phyloP scores from a whole-genome alignment of 2,329 filamentous ascomycete genomes.

The Acephala macrosclerotiorum region DNA sequence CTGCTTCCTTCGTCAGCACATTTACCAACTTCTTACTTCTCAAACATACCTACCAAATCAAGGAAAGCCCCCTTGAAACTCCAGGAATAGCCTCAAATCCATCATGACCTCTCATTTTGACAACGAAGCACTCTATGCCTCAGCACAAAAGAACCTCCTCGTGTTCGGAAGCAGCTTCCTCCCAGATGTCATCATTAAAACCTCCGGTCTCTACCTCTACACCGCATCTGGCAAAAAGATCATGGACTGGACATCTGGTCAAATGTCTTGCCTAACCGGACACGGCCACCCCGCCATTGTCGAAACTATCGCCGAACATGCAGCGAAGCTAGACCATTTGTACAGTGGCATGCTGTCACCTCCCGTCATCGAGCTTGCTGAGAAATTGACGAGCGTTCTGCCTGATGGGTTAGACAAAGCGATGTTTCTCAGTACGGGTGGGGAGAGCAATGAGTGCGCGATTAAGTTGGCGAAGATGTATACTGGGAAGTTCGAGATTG shows the following conservation, averaged over 20 bases:
- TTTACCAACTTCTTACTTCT: neutral
- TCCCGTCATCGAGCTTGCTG: slow-evolving; percentile 61
- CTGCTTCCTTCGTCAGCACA: neutral
- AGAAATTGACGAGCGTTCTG: slow-evolving; percentile 55
- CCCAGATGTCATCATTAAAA: slow-evolving; percentile 28
- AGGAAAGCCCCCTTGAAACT: neutral
- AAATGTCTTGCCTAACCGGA: slow-evolving; percentile 65
- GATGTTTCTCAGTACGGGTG: slow-evolving; percentile 64
- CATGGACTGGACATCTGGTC: slow-evolving; percentile 65
- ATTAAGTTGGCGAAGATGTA: slow-evolving; percentile 69
- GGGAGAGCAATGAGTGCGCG: slow-evolving; percentile 65
- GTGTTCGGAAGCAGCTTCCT: slow-evolving; percentile 29
- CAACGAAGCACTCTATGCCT: neutral
- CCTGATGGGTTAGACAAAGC: slow-evolving; percentile 59
- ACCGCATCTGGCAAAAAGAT: slow-evolving; percentile 52
- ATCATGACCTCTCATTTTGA: neutral
- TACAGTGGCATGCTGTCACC: slow-evolving; percentile 64
- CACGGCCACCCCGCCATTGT: slow-evolving; percentile 65
- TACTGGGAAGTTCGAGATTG: slow-evolving; percentile 70
- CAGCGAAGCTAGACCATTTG: slow-evolving; percentile 61
- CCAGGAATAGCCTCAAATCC: neutral
- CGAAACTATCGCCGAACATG: slow-evolving; percentile 55
- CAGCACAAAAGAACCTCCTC: neutral
- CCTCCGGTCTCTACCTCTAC: slow-evolving; percentile 47
- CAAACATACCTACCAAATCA: neutral